These are phyloP conservation scores for Trichophyton rubrum DNA, from an alignment of 2,329 filamentous ascomycete genomes.

Conservation along the genomic window DNA sequence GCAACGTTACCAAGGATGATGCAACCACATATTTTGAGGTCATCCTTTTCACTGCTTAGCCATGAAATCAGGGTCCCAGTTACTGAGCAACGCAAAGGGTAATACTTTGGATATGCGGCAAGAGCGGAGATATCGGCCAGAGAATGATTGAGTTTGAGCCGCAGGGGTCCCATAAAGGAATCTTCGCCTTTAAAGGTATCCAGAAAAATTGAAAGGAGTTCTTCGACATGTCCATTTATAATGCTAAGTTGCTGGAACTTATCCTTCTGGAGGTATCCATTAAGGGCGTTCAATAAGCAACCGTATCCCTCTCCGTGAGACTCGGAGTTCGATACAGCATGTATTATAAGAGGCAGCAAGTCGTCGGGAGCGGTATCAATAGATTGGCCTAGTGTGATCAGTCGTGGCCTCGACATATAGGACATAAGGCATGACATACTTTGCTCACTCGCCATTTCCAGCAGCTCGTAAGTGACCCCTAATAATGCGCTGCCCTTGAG, in stretches of 20 bases:
- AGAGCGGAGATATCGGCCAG: slow-evolving; percentile 32
- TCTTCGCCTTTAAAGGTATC: slow-evolving; percentile 24
- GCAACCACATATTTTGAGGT: slow-evolving; percentile 36
- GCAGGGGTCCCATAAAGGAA: slow-evolving; percentile 24
- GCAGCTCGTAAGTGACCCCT: slow-evolving; percentile 28
- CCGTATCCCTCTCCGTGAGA: slow-evolving; percentile 22
- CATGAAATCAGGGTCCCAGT: slow-evolving; percentile 28
- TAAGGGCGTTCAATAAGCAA: slow-evolving; percentile 23
- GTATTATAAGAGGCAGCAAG: slow-evolving; percentile 24
- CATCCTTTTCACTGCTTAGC: slow-evolving; percentile 29
- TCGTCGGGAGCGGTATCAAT: slow-evolving; percentile 25
- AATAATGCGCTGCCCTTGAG: slow-evolving; percentile 25
- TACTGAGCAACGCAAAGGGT: slow-evolving; percentile 29
- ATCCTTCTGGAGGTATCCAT: slow-evolving; percentile 26
- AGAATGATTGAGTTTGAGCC: slow-evolving; percentile 29
- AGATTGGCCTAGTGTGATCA: slow-evolving; percentile 20
- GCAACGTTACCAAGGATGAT: slow-evolving; percentile 38
- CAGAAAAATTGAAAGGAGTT: slow-evolving; percentile 22
- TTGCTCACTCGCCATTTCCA: slow-evolving; percentile 30
- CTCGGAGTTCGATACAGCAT: slow-evolving; percentile 20
- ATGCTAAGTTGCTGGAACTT: slow-evolving; percentile 30
- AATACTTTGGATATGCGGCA: slow-evolving; percentile 25
- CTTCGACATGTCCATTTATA: slow-evolving; percentile 21
- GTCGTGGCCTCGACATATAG: neutral
- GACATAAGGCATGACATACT: slow-evolving; percentile 17